These are phyloP conservation scores for Xylaria multiplex DNA, from an alignment of 2,329 filamentous ascomycete species.

Conservation along the genomic window DNA sequence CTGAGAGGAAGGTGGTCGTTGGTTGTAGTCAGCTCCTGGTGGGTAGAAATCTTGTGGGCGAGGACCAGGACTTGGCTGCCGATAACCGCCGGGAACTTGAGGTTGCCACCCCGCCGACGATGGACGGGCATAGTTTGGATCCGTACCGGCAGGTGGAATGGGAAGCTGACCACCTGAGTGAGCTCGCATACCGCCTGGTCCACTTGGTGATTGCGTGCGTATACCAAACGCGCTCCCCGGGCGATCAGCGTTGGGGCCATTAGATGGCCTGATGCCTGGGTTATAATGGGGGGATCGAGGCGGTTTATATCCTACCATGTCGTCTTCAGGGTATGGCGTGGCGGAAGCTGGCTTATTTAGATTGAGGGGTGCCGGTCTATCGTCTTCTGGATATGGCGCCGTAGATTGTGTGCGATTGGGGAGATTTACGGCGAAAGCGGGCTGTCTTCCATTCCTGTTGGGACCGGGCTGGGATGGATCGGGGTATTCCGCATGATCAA, in stretches of 20 bases:
- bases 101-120: constrained; percentile 58
- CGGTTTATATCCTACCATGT: constrained; percentile 49
- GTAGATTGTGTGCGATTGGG: constrained; percentile 64
- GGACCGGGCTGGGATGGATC: constrained; percentile 58
- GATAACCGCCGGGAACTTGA: constrained; percentile 54
- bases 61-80: constrained; percentile 53
- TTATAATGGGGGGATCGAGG: constrained; percentile 56
- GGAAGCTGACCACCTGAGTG: constrained; percentile 59
- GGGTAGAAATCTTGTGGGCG: constrained; percentile 42
- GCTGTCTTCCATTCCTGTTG: constrained; percentile 53
- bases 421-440: constrained; percentile 64
- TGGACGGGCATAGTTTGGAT: constrained; percentile 55
- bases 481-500: constrained; percentile 58
- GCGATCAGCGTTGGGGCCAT: constrained; percentile 59
- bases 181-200: constrained; percentile 53
- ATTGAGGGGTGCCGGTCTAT: constrained; percentile 63
- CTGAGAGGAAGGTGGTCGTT: constrained; percentile 40
- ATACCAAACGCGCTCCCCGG: constrained; percentile 65
- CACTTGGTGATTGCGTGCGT: constrained; percentile 55
- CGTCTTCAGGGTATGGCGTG: constrained; percentile 66
- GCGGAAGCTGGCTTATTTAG: constrained; percentile 57
- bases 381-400: constrained; percentile 77
- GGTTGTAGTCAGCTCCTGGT: constrained; percentile 44
- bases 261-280: constrained; percentile 60
- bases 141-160: constrained; percentile 54